These are phyloP conservation scores for Thraustochytrium sp. DNA, from an alignment of 352 stramenopile genomes.

Conservation along the genomic window DNA sequence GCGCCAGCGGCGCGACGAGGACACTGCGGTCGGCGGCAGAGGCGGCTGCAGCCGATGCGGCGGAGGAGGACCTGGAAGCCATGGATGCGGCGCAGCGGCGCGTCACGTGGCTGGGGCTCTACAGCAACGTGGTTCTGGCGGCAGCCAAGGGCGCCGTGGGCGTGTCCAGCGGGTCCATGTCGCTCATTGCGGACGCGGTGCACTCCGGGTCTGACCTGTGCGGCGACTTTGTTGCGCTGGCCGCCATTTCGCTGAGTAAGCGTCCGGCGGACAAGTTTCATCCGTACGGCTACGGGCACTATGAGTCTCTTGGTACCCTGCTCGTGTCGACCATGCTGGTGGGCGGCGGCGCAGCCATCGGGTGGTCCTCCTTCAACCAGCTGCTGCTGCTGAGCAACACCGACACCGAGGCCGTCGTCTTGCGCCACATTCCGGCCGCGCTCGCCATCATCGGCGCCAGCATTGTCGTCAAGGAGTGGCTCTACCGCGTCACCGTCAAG, in stretches of 20 bases:
- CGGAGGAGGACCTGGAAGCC: neutral
- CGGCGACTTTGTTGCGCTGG: constrained; percentile 76
- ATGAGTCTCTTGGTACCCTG: constrained; percentile 74
- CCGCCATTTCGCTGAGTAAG: constrained; percentile 67
- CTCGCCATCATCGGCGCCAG: constrained; percentile 60
- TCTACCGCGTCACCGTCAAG: constrained; percentile 71
- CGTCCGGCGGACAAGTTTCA: constrained; percentile 71
- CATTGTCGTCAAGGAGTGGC: constrained; percentile 70
- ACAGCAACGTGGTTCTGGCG: constrained; percentile 25
- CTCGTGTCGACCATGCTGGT: constrained; percentile 74
- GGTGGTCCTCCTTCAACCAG: constrained; percentile 62
- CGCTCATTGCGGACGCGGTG: constrained; percentile 59
- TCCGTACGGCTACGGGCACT: constrained; percentile 74
- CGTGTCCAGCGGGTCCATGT: neutral
- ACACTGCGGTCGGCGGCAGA: neutral
- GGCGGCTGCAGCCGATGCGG: neutral
- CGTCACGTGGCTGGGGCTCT: constrained; percentile 36
- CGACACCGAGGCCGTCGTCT: constrained; percentile 50
- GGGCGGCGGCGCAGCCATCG: constrained; percentile 63
- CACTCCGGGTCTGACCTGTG: constrained; percentile 77
- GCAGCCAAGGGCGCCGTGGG: constrained; percentile 19
- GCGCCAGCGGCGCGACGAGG: neutral
- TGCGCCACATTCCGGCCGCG: constrained; percentile 56
- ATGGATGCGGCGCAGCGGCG: neutral
- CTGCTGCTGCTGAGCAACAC: constrained; percentile 38